A percentile compares a stretch with the other conserved stretches of the same genome.
Evolutionary conservation across 345 rosid species (phyloP).

Genomic region (Gossypium rotundifolium): DNA sequence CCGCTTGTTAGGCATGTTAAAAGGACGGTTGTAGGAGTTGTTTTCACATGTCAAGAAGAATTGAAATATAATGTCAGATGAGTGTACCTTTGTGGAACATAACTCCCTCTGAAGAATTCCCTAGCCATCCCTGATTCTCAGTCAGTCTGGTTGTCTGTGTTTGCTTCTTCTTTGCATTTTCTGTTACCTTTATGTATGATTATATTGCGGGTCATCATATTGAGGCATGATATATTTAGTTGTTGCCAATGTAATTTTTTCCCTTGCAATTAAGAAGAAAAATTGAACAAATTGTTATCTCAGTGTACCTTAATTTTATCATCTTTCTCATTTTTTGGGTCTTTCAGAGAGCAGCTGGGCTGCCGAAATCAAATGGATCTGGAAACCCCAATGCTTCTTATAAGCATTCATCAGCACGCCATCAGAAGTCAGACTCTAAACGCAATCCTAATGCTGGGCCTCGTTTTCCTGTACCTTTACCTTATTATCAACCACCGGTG

Average conservation of each 20-base stretch:
- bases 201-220: background rate
- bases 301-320: background rate
- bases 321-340: conserved; percentile 9
- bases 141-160: background rate
- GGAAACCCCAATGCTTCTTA: conserved; percentile 47
- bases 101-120: background rate
- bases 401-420: conserved; percentile 48
- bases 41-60: background rate
- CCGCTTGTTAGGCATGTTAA: background rate
- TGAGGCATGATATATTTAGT: background rate
- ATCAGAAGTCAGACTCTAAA: conserved; percentile 60
- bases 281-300: background rate
- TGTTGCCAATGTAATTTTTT: background rate
- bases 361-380: conserved; percentile 43
- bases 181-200: background rate
- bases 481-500: conserved; percentile 47
- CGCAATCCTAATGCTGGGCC: conserved; percentile 50
- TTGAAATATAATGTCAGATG: background rate
- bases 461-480: conserved; percentile 47
- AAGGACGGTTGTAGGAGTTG: background rate
- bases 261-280: background rate
- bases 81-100: background rate
- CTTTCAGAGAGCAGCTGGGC: conserved; percentile 52
- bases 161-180: background rate
- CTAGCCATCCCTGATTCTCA: background rate